A percentile compares a stretch with the other conserved stretches of the same genome.
Evolutionary conservation across 1,284 basidiomycete species (phyloP).

Genomic region (Trichosporon asahii): DNA sequence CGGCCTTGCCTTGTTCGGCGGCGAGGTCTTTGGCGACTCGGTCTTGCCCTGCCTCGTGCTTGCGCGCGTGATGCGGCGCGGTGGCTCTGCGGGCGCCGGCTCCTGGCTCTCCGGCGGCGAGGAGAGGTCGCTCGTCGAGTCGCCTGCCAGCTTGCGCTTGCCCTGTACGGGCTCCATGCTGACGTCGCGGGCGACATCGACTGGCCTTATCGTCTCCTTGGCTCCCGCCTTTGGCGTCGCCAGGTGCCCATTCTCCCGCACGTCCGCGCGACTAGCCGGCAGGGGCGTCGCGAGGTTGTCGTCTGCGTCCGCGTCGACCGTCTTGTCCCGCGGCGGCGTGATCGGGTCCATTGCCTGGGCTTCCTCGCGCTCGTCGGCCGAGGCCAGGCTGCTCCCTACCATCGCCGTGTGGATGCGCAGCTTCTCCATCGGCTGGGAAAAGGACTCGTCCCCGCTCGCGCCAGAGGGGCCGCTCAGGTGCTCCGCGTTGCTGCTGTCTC

Average conservation of each 20-base stretch:
- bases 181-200: neutral
- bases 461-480: constrained; percentile 20
- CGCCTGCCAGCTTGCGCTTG: constrained; percentile 2
- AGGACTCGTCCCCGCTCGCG: constrained; percentile 20
- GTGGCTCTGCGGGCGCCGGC: neutral
- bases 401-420: constrained; percentile 28
- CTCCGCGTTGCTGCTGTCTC: constrained; percentile 21
- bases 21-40: neutral
- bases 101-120: neutral
- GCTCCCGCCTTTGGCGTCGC: neutral
- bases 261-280: neutral
- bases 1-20: neutral
- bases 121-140: constrained; percentile 1
- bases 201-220: neutral
- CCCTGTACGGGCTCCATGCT: neutral
- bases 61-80: neutral
- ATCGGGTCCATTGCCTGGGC: neutral
- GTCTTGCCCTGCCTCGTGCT: neutral
- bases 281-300: neutral
- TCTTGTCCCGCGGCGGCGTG: neutral
- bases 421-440: constrained; percentile 42
- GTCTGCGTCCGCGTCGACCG: neutral
- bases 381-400: neutral
- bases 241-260: neutral
- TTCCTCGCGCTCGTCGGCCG: constrained; percentile 5